Percentiles rank a stretch among this genome's conserved stretches.
Evolutionary conservation across 768 basidiomycete genomes (phyloP).

Genomic region (Xerocomellus intermedius): DNA sequence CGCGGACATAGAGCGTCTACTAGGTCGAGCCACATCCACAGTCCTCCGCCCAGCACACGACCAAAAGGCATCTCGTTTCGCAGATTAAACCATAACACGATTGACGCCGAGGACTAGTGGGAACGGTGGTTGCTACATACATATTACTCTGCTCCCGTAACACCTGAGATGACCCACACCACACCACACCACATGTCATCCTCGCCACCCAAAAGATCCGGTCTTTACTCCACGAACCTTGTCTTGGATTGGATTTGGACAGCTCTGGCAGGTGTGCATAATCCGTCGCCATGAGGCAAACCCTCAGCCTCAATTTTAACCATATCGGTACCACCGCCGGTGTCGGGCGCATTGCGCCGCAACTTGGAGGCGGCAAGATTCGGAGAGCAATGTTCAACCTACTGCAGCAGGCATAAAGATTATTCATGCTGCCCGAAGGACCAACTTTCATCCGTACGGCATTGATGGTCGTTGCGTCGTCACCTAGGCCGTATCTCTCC

Average conservation of each 20-base stretch:
- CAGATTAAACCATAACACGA: neutral
- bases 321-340: neutral
- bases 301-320: neutral
- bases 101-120: neutral
- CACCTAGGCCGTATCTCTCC: too few species aligned
- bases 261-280: too few species aligned
- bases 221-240: neutral
- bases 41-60: too few species aligned
- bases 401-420: too few species aligned
- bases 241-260: neutral
- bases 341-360: neutral
- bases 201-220: neutral
- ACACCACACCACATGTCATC: neutral
- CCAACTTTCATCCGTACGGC: neutral
- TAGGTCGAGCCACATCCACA: too few species aligned
- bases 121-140: neutral
- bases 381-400: neutral
- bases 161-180: neutral
- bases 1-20: conserved; percentile 21
- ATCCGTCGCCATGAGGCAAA: neutral
- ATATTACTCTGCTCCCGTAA: neutral
- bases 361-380: neutral
- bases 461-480: too few species aligned
- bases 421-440: neutral
- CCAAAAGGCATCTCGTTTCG: neutral